These are phyloP conservation scores for Saccharomycopsis guyanensis DNA, from an alignment of 805 yeast species.

Conservation along the genomic window DNA sequence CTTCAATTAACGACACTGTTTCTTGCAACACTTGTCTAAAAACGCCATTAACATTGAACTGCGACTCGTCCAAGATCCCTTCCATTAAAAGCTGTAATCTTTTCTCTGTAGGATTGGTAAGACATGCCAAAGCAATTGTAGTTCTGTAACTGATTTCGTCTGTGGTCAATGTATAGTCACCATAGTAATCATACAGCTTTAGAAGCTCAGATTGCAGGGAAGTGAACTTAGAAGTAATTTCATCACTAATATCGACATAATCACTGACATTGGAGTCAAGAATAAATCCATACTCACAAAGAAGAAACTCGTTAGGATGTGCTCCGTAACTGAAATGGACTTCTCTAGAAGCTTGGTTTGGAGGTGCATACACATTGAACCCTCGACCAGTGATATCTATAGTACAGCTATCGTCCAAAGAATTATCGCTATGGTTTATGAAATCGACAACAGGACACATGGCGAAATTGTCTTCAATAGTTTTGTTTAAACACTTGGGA, in stretches of 20 bases:
- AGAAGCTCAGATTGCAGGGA: conserved; percentile 39
- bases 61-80: conserved; percentile 43
- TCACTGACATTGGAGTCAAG: conserved; percentile 55
- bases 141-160: conserved; percentile 62
- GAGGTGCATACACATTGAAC: conserved; percentile 38
- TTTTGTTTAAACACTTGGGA: conserved; percentile 35
- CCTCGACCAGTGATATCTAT: conserved; percentile 41
- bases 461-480: conserved; percentile 62
- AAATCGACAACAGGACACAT: conserved; percentile 90
- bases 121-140: conserved; percentile 62
- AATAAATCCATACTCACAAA: conserved; percentile 84
- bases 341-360: not conserved
- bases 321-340: conserved; percentile 54
- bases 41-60: conserved; percentile 29
- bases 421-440: conserved; percentile 54
- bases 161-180: conserved; percentile 59
- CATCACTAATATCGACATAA: conserved; percentile 51
- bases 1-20: conserved; percentile 7
- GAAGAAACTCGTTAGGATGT: conserved; percentile 73
- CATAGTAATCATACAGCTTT: conserved; percentile 48
- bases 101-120: conserved; percentile 20
- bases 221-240: conserved; percentile 32
- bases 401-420: conserved; percentile 41
- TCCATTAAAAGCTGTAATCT: conserved; percentile 20
- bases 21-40: conserved; percentile 23